Percentiles rank a stretch among this genome's conserved stretches.
Conservation (phyloP, 108 stramenopile species). For the Licmophora abbreviata region DNA sequence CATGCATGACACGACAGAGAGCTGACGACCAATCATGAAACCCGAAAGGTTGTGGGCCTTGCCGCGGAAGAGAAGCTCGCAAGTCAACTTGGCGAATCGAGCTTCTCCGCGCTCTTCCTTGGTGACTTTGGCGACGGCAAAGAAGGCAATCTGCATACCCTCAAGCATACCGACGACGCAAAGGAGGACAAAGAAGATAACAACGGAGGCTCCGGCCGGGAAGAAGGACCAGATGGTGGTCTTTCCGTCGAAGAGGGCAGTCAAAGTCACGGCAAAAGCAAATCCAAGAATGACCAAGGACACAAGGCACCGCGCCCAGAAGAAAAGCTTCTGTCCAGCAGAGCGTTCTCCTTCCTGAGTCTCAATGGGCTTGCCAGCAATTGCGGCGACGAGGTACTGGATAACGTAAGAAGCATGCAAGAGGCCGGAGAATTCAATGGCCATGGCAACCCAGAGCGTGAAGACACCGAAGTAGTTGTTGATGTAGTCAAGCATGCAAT, state of each 20-base stretch:
- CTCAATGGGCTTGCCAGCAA: slow-evolving; percentile 51
- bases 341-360: slow-evolving; percentile 59
- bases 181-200: slow-evolving; percentile 67
- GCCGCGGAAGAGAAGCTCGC: slow-evolving; percentile 52
- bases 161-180: slow-evolving; percentile 71
- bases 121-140: slow-evolving; percentile 62
- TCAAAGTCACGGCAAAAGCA: slow-evolving; percentile 56
- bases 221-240: slow-evolving; percentile 46
- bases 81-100: slow-evolving; percentile 46
- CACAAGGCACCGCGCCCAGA: slow-evolving; percentile 33
- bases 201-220: slow-evolving; percentile 35
- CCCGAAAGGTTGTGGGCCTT: slow-evolving; percentile 62
- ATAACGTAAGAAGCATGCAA: slow-evolving; percentile 63
- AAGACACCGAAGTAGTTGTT: slow-evolving; percentile 74
- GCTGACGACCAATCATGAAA: slow-evolving; percentile 80
- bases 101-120: slow-evolving; percentile 30
- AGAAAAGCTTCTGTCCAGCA: slow-evolving; percentile 31
- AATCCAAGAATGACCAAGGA: slow-evolving; percentile 56
- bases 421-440: slow-evolving; percentile 50
- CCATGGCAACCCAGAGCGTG: slow-evolving; percentile 45
- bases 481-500: slow-evolving; percentile 81
- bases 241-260: slow-evolving; percentile 53
- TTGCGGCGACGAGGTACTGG: slow-evolving; percentile 32
- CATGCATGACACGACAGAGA: slow-evolving; percentile 52
- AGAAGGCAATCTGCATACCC: slow-evolving; percentile 87